Evolutionary conservation across 345 rosid species (phyloP), one percentile per base, ranked within the genome.

Genomic region (Noccaea bulbosa): DNA sequence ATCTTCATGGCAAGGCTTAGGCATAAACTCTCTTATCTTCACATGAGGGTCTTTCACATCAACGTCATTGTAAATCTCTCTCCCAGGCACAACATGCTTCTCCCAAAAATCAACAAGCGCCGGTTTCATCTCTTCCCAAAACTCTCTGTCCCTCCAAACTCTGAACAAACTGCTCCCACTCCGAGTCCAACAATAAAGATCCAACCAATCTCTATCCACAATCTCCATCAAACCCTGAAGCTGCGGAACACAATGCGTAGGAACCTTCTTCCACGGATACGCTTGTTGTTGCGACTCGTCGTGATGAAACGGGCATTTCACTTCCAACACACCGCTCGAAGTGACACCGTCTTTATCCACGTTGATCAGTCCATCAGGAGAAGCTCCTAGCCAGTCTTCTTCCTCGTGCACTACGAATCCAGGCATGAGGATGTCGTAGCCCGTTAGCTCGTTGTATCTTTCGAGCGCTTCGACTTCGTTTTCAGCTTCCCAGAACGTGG

Each of bases 161-260:
- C 72, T 84, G 22, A 90, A 90, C 3, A 88, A 72, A 57, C 85
- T 88, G 76, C 95, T 92, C 11, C 93, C 90, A 1, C 50, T 73
- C 5, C 72, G 83, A 60, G 95, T 88, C 95, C 96, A 92, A 66
- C 84, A 84, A 39, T 89, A 90, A 10, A 90, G 73, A 78, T 92
- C 88, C 90, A 92, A 82, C 95, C 93, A 90, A 73, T 88, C 96
- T 37, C 70, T 71, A 76, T 90, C 88, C 71, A 87, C 66, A 30
- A 92, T 84, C 79, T 90, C 95, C 95, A 90, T 86, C 65, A 86
- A 79, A 68, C 96, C 98, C 64, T 90, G 96, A 52, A 86, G 79
- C 73, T 88, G 98, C 7, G 96, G 95, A 67, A 92, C 62, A 77
- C 51, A 79, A 24, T 71, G 77, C 15, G 45, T 70, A 12, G 92